Base-by-base conservation (phyloP, 1,284 basidiomycete genomes). In the Papiliotrema fonsecae region DNA sequence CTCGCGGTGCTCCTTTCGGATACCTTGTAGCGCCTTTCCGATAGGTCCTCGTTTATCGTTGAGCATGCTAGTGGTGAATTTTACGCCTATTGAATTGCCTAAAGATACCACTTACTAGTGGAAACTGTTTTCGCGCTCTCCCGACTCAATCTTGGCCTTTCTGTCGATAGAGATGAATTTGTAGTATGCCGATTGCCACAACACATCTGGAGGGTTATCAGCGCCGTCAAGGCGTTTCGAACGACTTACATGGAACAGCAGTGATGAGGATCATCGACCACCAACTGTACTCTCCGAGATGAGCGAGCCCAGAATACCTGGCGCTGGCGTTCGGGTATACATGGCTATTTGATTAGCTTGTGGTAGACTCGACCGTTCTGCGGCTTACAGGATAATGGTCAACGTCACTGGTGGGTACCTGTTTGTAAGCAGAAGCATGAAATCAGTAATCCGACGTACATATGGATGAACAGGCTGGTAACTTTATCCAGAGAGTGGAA, bases 401-500 rank as follows among this genome's bases (percentile, higher is more conserved):
- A 97, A 86, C 1, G 84, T 82, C 53, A 91, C 80, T 0, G 91
- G 87, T 0, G 87, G 81, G 61, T 93, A 72, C 41, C 60, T 59
- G 52, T 7, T n/a, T 37, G 45, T 37, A 38, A 32, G 24, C 39
- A 41, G 13, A 26, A 14, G 4, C 11, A 3, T 31, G 10, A 21
- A 5, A 43, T 4, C n/a, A n/a, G n/a, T n/a, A n/a, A n/a, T 28
- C 6, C 25, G 14, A 26, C 56, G 45, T 47, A 92, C 51, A 94
- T 84, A 66, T 94, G 91, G 37, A 94, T 82, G 75, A 91, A 94
- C 18, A 94, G 73, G 11, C 87, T 89, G 4, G 87, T 93, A 64
- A 93, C 87, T 69, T 94, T 94, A 69, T 97, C 92, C 49, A 83
- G 80, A 61, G 92, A 90, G 67, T 96, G 92, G 74, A 96, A 96